These are phyloP conservation scores for Hypoxylon trugodes DNA, from an alignment of 495 filamentous ascomycete species.

Conservation along the genomic window DNA sequence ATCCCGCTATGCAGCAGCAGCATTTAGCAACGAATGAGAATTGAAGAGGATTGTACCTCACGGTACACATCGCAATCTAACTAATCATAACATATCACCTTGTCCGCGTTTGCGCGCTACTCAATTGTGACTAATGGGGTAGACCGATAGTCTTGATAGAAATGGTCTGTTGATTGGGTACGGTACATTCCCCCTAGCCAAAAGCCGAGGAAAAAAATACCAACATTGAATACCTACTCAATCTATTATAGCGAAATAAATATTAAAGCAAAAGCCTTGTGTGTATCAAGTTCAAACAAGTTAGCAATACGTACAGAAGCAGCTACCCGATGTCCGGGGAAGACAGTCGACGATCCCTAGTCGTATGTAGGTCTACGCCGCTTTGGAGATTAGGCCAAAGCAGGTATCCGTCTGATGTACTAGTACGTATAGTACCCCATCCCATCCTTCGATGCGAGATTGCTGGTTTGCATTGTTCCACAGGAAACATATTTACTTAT, in stretches of 20 bases:
- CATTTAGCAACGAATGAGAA: conserved; percentile 20
- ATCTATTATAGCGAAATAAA: too few species aligned
- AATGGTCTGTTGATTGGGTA: too few species aligned
- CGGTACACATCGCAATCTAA: neutral
- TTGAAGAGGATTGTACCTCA: neutral
- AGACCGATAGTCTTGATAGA: too few species aligned
- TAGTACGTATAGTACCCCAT: neutral
- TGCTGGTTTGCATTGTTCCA: conserved; percentile 14
- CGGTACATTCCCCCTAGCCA: neutral
- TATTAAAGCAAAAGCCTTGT: too few species aligned
- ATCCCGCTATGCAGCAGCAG: conserved; percentile 21
- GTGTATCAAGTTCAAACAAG: neutral
- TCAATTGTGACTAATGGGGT: too few species aligned
- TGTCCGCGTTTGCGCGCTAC: neutral
- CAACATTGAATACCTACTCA: too few species aligned
- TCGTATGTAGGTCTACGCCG: too few species aligned
- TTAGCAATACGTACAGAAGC: neutral
- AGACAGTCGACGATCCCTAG: neutral
- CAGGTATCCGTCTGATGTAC: neutral
- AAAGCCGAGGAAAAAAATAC: neutral
- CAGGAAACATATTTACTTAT: too few species aligned
- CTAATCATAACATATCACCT: neutral
- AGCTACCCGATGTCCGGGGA: neutral
- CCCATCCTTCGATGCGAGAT: conserved; percentile 25
- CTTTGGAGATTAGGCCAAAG: too few species aligned